These are phyloP conservation scores for Linum tenue DNA, from an alignment of 345 rosid species.

Conservation along the genomic window DNA sequence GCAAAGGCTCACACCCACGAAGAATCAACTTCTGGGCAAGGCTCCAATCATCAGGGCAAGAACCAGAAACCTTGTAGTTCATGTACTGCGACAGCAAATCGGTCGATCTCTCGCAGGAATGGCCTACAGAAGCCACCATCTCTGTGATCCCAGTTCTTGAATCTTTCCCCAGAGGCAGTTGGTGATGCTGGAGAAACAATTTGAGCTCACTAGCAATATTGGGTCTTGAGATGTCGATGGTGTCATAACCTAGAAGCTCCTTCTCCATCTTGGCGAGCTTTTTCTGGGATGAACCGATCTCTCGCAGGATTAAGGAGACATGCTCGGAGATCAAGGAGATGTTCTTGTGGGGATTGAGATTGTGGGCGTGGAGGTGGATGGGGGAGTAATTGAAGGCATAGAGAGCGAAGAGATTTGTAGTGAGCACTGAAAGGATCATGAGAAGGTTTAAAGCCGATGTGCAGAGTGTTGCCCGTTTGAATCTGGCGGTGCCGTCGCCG, in stretches of 20 bases:
- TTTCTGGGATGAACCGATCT: constrained; percentile 78
- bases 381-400: constrained; percentile 77
- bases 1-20: constrained; percentile 5
- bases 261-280: constrained; percentile 89
- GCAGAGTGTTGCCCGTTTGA: constrained; percentile 55
- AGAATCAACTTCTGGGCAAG: constrained; percentile 5
- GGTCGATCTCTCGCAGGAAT: not conserved
- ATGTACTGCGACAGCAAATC: constrained; percentile 1
- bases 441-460: constrained; percentile 79
- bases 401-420: constrained; percentile 87
- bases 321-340: constrained; percentile 78
- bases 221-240: constrained; percentile 70
- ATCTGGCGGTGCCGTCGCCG: constrained; percentile 95
- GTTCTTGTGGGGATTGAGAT: not conserved
- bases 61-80: not conserved
- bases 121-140: not conserved
- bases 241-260: constrained; percentile 71
- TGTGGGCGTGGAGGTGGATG: constrained; percentile 18
- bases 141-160: constrained; percentile 30
- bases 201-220: constrained; percentile 22
- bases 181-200: not conserved
- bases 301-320: constrained; percentile 68
- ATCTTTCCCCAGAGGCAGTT: constrained; percentile 40
- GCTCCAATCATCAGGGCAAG: constrained; percentile 6
- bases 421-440: constrained; percentile 82